These are phyloP conservation scores for Tetrapisispora iriomotensis DNA, from an alignment of 805 yeast species.

Conservation along the genomic window DNA sequence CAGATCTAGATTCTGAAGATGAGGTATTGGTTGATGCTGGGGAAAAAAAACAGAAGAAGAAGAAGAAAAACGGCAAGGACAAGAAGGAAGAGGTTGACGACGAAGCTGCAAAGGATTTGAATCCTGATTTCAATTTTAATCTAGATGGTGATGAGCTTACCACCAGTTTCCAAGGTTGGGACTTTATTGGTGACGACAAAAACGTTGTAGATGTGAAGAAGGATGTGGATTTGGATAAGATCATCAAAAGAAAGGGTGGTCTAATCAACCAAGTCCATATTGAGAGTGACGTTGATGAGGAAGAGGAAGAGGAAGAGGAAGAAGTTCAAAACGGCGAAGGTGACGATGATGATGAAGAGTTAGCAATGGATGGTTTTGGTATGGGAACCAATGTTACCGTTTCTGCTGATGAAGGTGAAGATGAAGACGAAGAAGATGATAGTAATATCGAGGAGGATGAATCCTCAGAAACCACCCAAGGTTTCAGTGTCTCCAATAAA, in stretches of 20 bases:
- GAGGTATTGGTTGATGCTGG: slow-evolving; percentile 26
- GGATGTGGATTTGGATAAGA: slow-evolving; percentile 80
- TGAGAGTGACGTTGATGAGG: slow-evolving; percentile 31
- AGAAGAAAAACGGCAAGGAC: slow-evolving; percentile 9
- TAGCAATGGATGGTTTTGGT: slow-evolving; percentile 32
- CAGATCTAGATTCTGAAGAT: slow-evolving; percentile 41
- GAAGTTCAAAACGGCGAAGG: slow-evolving; percentile 29
- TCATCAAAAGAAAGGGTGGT: slow-evolving; percentile 82
- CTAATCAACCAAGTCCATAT: slow-evolving; percentile 44
- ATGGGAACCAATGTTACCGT: slow-evolving; percentile 31
- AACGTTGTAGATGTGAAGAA: slow-evolving; percentile 27
- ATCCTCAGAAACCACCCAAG: slow-evolving; percentile 24
- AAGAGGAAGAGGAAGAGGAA: slow-evolving; percentile 38
- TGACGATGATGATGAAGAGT: slow-evolving; percentile 26
- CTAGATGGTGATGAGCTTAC: slow-evolving; percentile 46
- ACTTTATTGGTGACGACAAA: slow-evolving; percentile 43
- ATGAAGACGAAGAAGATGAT: slow-evolving; percentile 21
- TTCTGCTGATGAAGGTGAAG: slow-evolving; percentile 22
- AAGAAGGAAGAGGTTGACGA: slow-evolving; percentile 25
- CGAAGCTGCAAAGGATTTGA: slow-evolving; percentile 45
- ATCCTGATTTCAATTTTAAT: slow-evolving; percentile 66
- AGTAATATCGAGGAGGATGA: slow-evolving; percentile 20
- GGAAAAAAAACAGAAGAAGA: slow-evolving; percentile 15
- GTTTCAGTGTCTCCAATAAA: slow-evolving; percentile 7
- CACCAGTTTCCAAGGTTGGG: slow-evolving; percentile 68